Evolutionary conservation across 148 eudicot species (phyloP).

Genomic region (Hydrangea macrophylla): DNA sequence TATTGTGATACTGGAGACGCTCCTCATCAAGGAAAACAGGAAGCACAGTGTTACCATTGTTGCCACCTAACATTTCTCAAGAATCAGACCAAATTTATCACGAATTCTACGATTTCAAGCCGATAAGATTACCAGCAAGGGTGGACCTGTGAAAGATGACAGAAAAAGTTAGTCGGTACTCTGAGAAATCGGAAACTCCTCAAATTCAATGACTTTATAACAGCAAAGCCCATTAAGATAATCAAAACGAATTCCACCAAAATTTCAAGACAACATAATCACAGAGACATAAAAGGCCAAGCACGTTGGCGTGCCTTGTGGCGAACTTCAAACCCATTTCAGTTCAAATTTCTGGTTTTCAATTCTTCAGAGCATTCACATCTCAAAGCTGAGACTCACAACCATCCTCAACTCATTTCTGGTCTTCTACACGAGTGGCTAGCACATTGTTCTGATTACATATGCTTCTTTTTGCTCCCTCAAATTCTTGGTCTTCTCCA

Average conservation of each 20-base stretch:
- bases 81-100: conserved; percentile 2
- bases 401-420: no score
- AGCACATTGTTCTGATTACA: no score
- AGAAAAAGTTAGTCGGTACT: neutral
- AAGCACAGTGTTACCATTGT: conserved; percentile 41
- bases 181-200: neutral
- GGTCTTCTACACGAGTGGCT: no score
- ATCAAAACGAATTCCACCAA: neutral
- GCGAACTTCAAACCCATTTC: no score
- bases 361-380: no score
- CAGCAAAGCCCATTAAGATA: neutral
- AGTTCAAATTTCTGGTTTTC: no score
- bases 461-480: no score
- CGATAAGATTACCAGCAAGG: conserved; percentile 1
- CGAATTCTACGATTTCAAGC: neutral
- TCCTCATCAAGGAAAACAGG: conserved; percentile 68
- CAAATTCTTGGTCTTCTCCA: no score
- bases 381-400: no score
- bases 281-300: no score
- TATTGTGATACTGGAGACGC: conserved; percentile 51
- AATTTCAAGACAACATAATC: no score
- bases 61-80: conserved; percentile 67
- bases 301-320: no score
- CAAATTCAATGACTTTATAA: neutral
- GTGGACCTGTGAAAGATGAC: conserved; percentile 13